Conservation (phyloP, 2,329 filamentous ascomycete genomes). For the Ophiosphaerella korrae region DNA sequence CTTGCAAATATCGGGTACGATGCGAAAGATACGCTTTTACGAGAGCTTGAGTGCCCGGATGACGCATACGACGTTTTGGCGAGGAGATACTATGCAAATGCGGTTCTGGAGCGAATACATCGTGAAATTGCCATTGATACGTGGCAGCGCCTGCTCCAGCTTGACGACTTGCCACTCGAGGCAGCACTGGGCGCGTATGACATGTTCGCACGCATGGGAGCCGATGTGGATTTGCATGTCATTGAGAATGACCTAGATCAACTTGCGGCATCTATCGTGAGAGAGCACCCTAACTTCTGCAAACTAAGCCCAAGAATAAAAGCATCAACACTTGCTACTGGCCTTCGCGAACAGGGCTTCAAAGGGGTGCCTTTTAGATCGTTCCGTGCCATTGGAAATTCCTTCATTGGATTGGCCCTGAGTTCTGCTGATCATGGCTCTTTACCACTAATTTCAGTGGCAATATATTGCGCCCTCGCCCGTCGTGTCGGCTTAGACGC, state of each 20-base stretch:
- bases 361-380: conserved; percentile 73
- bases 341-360: conserved; percentile 71
- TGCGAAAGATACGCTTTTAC: conserved; percentile 80
- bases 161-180: conserved; percentile 67
- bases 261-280: conserved; percentile 63
- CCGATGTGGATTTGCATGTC: conserved; percentile 73
- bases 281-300: conserved; percentile 59
- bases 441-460: conserved; percentile 82
- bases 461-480: conserved; percentile 84
- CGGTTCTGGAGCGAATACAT: conserved; percentile 78
- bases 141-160: conserved; percentile 66
- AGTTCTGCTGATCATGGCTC: conserved; percentile 75
- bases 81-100: conserved; percentile 75
- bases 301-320: conserved; percentile 67
- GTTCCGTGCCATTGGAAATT: conserved; percentile 84
- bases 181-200: conserved; percentile 82
- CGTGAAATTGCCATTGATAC: conserved; percentile 76
- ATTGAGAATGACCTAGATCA: conserved; percentile 65
- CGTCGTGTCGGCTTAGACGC: conserved; percentile 75
- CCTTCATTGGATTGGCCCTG: conserved; percentile 82
- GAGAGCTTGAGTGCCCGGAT: conserved; percentile 65
- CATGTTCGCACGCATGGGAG: conserved; percentile 80
- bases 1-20: conserved; percentile 81
- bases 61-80: conserved; percentile 76
- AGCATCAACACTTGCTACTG: conserved; percentile 70